Percentiles rank a stretch among this genome's conserved stretches.
Evolutionary conservation across 129 eudicot genomes (phyloP).

Genomic region (Arctium lappa): DNA sequence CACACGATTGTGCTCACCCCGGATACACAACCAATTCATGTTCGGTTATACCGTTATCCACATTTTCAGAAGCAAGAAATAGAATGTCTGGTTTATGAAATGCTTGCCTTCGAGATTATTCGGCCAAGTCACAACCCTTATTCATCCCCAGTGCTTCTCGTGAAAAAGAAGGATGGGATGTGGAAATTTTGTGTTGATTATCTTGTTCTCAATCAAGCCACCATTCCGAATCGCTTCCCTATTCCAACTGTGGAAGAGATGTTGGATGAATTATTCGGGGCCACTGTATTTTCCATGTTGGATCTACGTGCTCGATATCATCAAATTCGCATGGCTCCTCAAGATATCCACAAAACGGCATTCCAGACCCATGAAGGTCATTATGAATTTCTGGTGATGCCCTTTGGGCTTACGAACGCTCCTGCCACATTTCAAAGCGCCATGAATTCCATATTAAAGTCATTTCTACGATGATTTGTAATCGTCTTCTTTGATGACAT

Average conservation of each 20-base stretch:
- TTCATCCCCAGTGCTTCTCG: not conserved
- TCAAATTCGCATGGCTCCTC: not conserved
- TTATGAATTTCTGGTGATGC: no score
- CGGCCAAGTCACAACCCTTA: not conserved
- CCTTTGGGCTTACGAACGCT: not conserved
- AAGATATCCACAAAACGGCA: not conserved
- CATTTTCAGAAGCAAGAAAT: not conserved
- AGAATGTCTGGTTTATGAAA: not conserved
- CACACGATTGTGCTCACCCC: no score
- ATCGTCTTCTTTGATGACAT: no score
- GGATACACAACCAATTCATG: not conserved
- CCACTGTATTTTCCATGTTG: not conserved
- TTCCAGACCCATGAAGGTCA: no score
- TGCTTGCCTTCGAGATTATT: not conserved
- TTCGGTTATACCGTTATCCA: not conserved
- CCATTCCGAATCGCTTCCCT: no score
- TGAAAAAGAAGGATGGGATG: no score
- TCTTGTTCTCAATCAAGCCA: no score
- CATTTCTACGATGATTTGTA: not conserved
- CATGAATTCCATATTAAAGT: no score
- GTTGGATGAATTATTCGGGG: not conserved
- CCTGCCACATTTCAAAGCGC: not conserved
- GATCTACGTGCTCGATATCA: not conserved
- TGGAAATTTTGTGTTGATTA: no score
- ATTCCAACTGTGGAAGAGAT: no score